Conservation (phyloP, 2,329 filamentous ascomycete genomes). For the Leptodontidium sp. region DNA sequence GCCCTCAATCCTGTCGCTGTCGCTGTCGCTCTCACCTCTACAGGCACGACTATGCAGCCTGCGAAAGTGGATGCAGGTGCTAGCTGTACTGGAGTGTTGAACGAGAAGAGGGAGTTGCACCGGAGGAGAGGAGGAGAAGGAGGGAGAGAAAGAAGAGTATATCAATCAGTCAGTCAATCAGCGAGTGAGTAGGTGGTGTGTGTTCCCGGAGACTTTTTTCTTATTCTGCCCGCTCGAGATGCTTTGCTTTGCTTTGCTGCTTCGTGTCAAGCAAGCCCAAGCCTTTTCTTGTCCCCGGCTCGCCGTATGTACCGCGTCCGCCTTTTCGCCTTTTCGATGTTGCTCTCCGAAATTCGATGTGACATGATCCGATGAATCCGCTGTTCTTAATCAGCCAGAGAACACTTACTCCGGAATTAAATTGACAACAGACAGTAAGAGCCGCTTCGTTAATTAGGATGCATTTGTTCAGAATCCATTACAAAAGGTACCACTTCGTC, state of each 20-base stretch:
- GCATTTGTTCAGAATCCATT: too few species aligned
- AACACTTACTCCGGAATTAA: too few species aligned
- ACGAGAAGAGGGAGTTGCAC: background rate
- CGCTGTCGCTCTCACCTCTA: background rate
- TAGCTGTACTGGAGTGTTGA: too few species aligned
- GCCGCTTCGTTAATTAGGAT: background rate
- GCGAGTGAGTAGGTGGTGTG: background rate
- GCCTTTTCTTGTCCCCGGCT: too few species aligned
- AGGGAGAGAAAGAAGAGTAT: background rate
- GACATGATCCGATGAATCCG: background rate
- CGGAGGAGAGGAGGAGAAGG: background rate
- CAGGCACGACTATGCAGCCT: background rate
- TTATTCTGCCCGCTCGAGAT: background rate
- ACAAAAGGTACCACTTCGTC: too few species aligned
- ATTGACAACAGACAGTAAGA: background rate
- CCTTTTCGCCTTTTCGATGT: conserved; percentile 9
- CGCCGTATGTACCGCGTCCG: background rate
- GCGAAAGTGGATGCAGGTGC: too few species aligned
- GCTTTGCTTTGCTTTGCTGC: background rate
- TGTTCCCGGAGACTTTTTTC: background rate
- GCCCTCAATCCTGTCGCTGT: background rate
- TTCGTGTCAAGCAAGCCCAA: too few species aligned
- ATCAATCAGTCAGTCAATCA: background rate
- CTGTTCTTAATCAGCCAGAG: background rate
- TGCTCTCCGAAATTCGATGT: conserved; percentile 12